Evolutionary conservation across 176 grass and related monocot genomes (phyloP).

Genomic region (Saccharum officinarum): DNA sequence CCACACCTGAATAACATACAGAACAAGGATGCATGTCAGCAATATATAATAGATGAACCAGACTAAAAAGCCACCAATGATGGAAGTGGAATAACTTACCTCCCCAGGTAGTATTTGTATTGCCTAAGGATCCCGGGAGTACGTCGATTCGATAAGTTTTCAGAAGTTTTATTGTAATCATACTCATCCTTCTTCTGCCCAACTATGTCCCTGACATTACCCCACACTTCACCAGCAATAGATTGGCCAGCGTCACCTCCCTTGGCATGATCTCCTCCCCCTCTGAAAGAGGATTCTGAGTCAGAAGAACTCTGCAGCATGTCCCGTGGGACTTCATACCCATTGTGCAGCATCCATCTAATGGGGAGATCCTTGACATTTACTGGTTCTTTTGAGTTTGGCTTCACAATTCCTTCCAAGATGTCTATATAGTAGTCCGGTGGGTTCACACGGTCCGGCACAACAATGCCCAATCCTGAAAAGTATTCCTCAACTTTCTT

Average conservation of each 20-base stretch:
- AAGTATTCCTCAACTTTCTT: constrained; percentile 94
- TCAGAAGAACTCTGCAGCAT: constrained; percentile 66
- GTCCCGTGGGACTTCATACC: constrained; percentile 72
- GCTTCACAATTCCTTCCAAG: constrained; percentile 82
- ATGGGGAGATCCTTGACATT: constrained; percentile 77
- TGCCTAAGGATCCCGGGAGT: constrained; percentile 69
- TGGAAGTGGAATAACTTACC: constrained; percentile 29
- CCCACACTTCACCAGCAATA: constrained; percentile 66
- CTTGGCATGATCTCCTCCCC: constrained; percentile 19
- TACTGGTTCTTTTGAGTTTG: constrained; percentile 35
- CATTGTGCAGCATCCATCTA: constrained; percentile 88
- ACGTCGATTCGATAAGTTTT: constrained; percentile 67
- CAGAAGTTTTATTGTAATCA: constrained; percentile 65
- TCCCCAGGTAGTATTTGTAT: constrained; percentile 83
- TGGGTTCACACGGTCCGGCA: constrained; percentile 83
- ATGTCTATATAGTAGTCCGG: constrained; percentile 95
- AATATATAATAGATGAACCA: background rate
- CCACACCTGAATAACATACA: constrained; percentile 48
- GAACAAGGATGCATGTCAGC: background rate
- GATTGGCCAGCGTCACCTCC: constrained; percentile 37
- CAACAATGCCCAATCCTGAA: constrained; percentile 57
- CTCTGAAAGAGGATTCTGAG: constrained; percentile 45
- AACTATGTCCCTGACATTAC: constrained; percentile 68
- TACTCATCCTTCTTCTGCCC: constrained; percentile 77
- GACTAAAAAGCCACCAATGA: background rate